phyloP scores from a whole-genome alignment of 2,329 filamentous ascomycete species.

The Fusarium torreyae region DNA sequence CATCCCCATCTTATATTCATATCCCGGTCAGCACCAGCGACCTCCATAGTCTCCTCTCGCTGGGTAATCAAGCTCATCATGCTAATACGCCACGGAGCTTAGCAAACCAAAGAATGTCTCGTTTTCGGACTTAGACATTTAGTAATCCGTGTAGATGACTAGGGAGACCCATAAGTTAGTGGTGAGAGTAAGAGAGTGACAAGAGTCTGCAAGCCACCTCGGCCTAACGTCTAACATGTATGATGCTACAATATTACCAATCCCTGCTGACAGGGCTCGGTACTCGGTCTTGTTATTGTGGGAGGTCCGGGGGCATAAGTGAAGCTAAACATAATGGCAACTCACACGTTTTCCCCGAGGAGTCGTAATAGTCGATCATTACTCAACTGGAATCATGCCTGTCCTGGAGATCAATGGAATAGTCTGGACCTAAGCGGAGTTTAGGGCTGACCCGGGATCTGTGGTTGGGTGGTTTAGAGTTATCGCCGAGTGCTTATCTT shows the following conservation, averaged over 20 bases:
- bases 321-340: too few species aligned
- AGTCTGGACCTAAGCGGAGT: slow-evolving; percentile 40
- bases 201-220: slow-evolving; percentile 21
- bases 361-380: not conserved
- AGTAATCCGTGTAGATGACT: not conserved
- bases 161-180: too few species aligned
- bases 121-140: slow-evolving; percentile 15
- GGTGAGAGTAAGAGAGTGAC: not conserved
- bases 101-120: slow-evolving; percentile 11
- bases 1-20: slow-evolving; percentile 40
- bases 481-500: slow-evolving; percentile 38
- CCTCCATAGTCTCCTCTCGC: slow-evolving; percentile 4
- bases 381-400: slow-evolving; percentile 3
- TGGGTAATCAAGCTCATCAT: slow-evolving; percentile 19
- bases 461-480: slow-evolving; percentile 42
- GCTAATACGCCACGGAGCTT: slow-evolving; percentile 18
- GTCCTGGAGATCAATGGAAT: slow-evolving; percentile 6
- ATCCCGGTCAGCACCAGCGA: not conserved
- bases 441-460: slow-evolving; percentile 44
- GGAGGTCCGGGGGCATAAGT: not conserved
- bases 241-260: slow-evolving; percentile 43
- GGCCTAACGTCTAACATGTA: slow-evolving; percentile 28
- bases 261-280: slow-evolving; percentile 24
- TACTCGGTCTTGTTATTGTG: slow-evolving; percentile 24
- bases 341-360: too few species aligned